A percentile compares a stretch with the other conserved stretches of the same genome.
Evolutionary conservation across 2,329 filamentous ascomycete species (phyloP).

Genomic region (Sclerotinia nivalis): DNA sequence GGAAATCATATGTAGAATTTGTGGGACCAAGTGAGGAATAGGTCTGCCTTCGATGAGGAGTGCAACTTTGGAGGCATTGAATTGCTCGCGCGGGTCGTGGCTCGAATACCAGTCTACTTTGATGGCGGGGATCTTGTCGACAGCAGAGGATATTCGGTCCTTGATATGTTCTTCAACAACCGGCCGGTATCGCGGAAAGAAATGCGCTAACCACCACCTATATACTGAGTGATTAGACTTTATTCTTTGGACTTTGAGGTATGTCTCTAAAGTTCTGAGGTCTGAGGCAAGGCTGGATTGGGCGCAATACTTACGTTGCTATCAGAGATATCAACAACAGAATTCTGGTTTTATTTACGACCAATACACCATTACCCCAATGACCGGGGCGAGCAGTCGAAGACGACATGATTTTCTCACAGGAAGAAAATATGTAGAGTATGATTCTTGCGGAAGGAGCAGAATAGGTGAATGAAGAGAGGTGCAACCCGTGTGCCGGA

Average conservation of each 20-base stretch:
- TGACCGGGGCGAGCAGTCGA: slow-evolving; percentile 21
- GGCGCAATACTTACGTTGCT: slow-evolving; percentile 34
- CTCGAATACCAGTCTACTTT: slow-evolving; percentile 40
- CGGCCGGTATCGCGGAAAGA: slow-evolving; percentile 49
- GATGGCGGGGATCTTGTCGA: slow-evolving; percentile 37
- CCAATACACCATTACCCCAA: slow-evolving; percentile 31
- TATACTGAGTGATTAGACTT: background rate
- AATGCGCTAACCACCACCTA: slow-evolving; percentile 51
- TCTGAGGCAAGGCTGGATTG: background rate
- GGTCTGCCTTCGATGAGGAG: slow-evolving; percentile 57
- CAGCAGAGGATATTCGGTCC: slow-evolving; percentile 33
- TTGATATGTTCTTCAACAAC: slow-evolving; percentile 44
- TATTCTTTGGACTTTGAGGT: background rate
- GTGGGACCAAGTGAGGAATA: slow-evolving; percentile 52
- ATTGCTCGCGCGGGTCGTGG: slow-evolving; percentile 35
- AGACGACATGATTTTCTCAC: slow-evolving; percentile 10
- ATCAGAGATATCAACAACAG: slow-evolving; percentile 34
- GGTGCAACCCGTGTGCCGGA: background rate
- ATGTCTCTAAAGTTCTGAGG: background rate
- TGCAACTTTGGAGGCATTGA: slow-evolving; percentile 50
- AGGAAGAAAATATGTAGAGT: background rate
- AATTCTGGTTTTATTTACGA: slow-evolving; percentile 35
- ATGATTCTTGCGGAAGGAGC: background rate
- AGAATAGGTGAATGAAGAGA: background rate
- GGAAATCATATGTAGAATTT: slow-evolving; percentile 58